Evolutionary conservation across 2,329 filamentous ascomycete species (phyloP).

Genomic region (Cercospora janseana): DNA sequence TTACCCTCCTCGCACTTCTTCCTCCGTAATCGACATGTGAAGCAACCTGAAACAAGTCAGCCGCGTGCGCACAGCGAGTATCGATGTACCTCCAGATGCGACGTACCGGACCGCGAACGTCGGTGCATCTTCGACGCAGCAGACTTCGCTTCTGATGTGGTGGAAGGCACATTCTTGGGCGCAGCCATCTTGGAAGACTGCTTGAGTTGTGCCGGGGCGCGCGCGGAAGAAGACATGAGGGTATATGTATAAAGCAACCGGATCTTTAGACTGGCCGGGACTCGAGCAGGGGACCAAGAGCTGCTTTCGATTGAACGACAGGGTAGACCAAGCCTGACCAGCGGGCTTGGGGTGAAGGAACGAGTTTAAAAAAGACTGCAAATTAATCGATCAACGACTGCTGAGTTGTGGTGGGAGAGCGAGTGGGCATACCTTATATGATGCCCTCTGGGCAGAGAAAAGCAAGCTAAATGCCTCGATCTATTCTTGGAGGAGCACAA

Average conservation of each 20-base stretch:
- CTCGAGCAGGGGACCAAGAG: slow-evolving; percentile 34
- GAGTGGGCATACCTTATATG: slow-evolving; percentile 48
- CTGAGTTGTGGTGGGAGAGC: slow-evolving; percentile 39
- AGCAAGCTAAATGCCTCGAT: slow-evolving; percentile 38
- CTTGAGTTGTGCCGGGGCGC: slow-evolving; percentile 42
- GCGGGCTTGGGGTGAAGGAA: slow-evolving; percentile 44
- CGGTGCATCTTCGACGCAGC: slow-evolving; percentile 84
- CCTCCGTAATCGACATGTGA: slow-evolving; percentile 64
- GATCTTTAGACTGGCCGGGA: slow-evolving; percentile 33
- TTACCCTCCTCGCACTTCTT: slow-evolving; percentile 67
- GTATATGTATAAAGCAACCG: slow-evolving; percentile 44
- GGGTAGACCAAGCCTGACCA: slow-evolving; percentile 48
- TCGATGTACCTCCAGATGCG: slow-evolving; percentile 39
- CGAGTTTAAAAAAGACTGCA: slow-evolving; percentile 41
- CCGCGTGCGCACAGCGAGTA: slow-evolving; percentile 22
- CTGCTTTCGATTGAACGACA: slow-evolving; percentile 43
- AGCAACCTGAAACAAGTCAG: slow-evolving; percentile 57
- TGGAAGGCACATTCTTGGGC: slow-evolving; percentile 46
- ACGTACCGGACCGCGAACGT: slow-evolving; percentile 88
- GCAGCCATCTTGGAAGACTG: slow-evolving; percentile 49
- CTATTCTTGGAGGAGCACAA: slow-evolving; percentile 48
- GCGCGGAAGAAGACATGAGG: slow-evolving; percentile 47
- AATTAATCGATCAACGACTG: slow-evolving; percentile 48
- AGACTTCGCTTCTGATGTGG: slow-evolving; percentile 51
- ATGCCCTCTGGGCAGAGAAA: slow-evolving; percentile 43